Conservation (phyloP, 768 basidiomycete species). For the Lactarius sanguifluus region DNA sequence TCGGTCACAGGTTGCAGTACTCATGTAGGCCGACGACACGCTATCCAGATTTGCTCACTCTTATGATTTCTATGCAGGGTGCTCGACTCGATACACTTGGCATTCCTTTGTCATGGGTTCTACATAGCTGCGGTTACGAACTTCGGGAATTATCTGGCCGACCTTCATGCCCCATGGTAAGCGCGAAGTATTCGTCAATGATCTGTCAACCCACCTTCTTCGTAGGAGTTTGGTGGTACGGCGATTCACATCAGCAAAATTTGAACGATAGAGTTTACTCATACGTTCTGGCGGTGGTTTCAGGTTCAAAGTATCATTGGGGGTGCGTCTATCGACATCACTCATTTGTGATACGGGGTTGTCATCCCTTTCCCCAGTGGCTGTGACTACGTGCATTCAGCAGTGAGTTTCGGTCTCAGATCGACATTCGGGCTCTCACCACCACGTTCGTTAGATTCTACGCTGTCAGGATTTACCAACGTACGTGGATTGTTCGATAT, state of each 20-base stretch:
- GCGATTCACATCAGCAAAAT: neutral
- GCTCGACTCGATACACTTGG: conserved; percentile 11
- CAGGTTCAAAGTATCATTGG: conserved; percentile 14
- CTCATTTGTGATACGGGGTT: neutral
- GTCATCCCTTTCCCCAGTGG: neutral
- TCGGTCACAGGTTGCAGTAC: conserved; percentile 14
- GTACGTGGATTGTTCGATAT: conserved; percentile 6
- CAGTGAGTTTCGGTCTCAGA: conserved; percentile 3
- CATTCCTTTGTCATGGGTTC: conserved; percentile 16
- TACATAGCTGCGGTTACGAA: conserved; percentile 16
- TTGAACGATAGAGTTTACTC: conserved; percentile 1
- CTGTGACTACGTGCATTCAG: conserved; percentile 17
- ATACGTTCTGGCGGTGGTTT: neutral
- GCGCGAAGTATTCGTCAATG: neutral
- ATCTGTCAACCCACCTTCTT: neutral
- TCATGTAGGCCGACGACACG: conserved; percentile 7
- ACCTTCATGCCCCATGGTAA: conserved; percentile 25
- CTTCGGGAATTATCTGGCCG: conserved; percentile 13
- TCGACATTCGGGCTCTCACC: neutral
- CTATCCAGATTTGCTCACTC: neutral
- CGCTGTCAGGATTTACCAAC: conserved; percentile 11
- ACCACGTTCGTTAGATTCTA: conserved; percentile 6
- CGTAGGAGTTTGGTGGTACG: conserved; percentile 20
- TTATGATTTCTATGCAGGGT: neutral
- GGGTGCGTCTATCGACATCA: conserved; percentile 5